Evolutionary conservation across 768 basidiomycete species (phyloP), one percentile per base, ranked within the genome.

Genomic region (Astraeus odoratus): DNA sequence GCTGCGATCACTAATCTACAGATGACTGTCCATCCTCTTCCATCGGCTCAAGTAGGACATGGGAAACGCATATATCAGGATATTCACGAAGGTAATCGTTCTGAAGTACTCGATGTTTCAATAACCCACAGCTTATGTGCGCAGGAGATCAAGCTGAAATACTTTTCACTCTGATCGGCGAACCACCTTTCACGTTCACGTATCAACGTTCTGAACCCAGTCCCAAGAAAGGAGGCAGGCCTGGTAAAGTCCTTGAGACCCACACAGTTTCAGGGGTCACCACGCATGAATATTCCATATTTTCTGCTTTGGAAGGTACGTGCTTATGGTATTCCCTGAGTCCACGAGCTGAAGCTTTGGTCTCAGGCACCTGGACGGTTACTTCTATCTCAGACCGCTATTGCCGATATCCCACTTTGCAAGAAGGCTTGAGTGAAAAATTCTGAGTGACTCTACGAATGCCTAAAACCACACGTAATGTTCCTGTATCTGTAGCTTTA

Each of bases 171-270:
- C 76, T 99, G 43, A 72, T 83, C 25, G 96, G 96, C 36, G 86
- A 89, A 59, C 86, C 96, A 15, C 96, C 96, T 0, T 99, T 97
- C 68, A 85, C 93, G 1, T 97, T 99, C 67, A 93, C 92, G 0
- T 94, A 94, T 65, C 88, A 92, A 61, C 78, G 90, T 38, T 76
- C 88, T 2, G 89, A 90, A 63, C 73, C 80, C 16, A 74, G 71
- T 40, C 62, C 69, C 3, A 80, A 75, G 67, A 86, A 86, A 59
- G 82, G 83, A 24, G 75, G 76, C 39, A 81, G 77, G 52, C 71
- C 78, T 33, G 80, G 80, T 42, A 87, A 84, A 57, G 80, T 93
- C n/a, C 73, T 94, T 6, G 91, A 94, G 65, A 89, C 89, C 15
- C 91, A 94, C 57, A 94, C 91, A 0, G 88, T 92, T 16, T 87